Percentiles rank a stretch among this genome's conserved stretches.
Evolutionary conservation across 306 rosid species (phyloP).

Genomic region (Vigna reflexopilosa): DNA sequence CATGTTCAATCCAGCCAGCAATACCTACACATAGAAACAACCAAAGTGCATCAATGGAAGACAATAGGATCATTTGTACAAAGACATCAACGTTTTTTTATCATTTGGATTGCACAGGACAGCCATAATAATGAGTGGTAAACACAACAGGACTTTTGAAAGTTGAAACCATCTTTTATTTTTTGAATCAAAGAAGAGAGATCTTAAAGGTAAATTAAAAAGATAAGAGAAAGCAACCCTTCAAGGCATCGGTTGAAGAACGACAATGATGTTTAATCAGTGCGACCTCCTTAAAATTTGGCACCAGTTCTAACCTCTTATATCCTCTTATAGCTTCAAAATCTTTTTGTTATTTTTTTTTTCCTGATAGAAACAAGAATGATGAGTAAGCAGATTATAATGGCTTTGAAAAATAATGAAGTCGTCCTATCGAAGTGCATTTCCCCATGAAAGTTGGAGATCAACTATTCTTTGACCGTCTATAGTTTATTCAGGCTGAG

Average conservation of each 20-base stretch:
- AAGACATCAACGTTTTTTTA: slow-evolving; percentile 17
- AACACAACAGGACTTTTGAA: slow-evolving; percentile 46
- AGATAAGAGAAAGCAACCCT: slow-evolving; percentile 39
- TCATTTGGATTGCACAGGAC: slow-evolving; percentile 33
- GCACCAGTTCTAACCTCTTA: slow-evolving; percentile 41
- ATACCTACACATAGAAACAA: slow-evolving; percentile 55
- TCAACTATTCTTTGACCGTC: slow-evolving; percentile 25
- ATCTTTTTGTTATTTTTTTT: slow-evolving; percentile 14
- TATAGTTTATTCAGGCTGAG: slow-evolving; percentile 33
- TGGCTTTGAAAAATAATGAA: slow-evolving; percentile 38
- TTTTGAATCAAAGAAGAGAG: slow-evolving; percentile 24
- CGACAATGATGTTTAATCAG: slow-evolving; percentile 12
- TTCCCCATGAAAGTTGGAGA: slow-evolving; percentile 56
- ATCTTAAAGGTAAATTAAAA: background rate
- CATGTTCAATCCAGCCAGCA: slow-evolving; percentile 66
- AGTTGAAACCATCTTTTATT: background rate
- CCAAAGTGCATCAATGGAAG: slow-evolving; percentile 48
- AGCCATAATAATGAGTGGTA: slow-evolving; percentile 31
- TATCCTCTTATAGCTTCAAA: slow-evolving; percentile 1
- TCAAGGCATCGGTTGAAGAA: slow-evolving; percentile 29
- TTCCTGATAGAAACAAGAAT: slow-evolving; percentile 40
- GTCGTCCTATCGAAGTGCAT: slow-evolving; percentile 32
- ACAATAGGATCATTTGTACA: slow-evolving; percentile 42
- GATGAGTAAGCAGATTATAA: slow-evolving; percentile 44
- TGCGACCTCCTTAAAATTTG: slow-evolving; percentile 43